phyloP scores from a whole-genome alignment of 169 alveolate species.

The Prorocentrum cordatum region DNA sequence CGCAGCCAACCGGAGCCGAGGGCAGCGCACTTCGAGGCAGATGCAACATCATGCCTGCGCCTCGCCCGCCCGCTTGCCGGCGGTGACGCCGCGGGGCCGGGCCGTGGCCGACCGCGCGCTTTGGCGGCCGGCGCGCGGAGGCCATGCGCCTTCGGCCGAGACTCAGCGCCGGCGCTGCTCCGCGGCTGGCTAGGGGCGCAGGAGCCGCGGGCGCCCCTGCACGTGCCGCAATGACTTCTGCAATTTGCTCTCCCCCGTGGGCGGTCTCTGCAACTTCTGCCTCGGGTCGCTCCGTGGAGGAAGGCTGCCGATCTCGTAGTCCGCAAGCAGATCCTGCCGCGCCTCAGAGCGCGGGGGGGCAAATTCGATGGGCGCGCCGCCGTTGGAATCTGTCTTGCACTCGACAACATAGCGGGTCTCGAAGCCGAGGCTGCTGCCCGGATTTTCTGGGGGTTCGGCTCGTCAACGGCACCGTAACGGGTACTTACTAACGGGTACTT shows the following conservation, averaged over 20 bases:
- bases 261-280: not conserved
- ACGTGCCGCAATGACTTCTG: constrained; percentile 1
- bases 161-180: not conserved
- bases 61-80: too few species aligned
- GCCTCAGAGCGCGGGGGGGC: constrained; percentile 1
- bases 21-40: too few species aligned
- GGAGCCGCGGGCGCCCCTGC: too few species aligned
- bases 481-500: too few species aligned
- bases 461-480: too few species aligned
- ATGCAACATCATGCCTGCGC: too few species aligned
- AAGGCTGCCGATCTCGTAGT: not conserved
- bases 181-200: too few species aligned
- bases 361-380: not conserved
- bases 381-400: not conserved
- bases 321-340: not conserved
- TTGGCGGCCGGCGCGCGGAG: too few species aligned
- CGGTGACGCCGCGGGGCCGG: not conserved
- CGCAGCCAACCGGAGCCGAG: too few species aligned
- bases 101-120: not conserved
- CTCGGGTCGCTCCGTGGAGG: not conserved
- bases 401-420: not conserved
- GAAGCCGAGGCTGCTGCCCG: too few species aligned
- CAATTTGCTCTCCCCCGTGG: not conserved
- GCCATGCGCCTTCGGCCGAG: too few species aligned
- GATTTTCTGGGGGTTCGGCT: too few species aligned